Conservation (phyloP, 2,329 filamentous ascomycete genomes). For the Catunica adiposa region DNA sequence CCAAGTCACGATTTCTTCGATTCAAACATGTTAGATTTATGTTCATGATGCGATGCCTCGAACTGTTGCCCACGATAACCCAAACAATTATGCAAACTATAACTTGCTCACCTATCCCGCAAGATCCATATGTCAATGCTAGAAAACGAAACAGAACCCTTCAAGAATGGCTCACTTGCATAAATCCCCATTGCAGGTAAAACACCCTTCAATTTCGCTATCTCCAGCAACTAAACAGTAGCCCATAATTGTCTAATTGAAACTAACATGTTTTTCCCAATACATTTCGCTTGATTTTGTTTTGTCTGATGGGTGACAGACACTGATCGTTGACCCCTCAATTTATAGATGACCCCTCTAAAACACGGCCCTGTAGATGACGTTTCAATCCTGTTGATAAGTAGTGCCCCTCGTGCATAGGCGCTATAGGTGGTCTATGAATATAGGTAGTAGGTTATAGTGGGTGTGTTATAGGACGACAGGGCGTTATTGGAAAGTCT, state of each 20-base stretch:
- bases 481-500: too few species aligned
- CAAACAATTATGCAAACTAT: background rate
- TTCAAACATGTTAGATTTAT: too few species aligned
- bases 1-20: too few species aligned
- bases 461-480: background rate
- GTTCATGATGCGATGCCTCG: too few species aligned
- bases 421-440: background rate
- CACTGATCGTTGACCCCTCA: background rate
- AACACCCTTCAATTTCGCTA: background rate
- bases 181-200: background rate
- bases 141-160: background rate
- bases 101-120: too few species aligned
- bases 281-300: too few species aligned
- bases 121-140: background rate
- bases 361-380: background rate
- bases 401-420: background rate
- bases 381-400: background rate
- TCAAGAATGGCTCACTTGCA: background rate
- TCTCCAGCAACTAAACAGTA: background rate
- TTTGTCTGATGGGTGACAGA: too few species aligned
- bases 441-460: background rate
- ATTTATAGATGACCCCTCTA: background rate
- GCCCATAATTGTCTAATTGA: too few species aligned
- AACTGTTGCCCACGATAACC: too few species aligned
- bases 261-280: too few species aligned